A percentile compares a stretch with the other conserved stretches of the same genome.
Conservation (phyloP, 139 green algal species). For the Chlamydomonas sp. region DNA sequence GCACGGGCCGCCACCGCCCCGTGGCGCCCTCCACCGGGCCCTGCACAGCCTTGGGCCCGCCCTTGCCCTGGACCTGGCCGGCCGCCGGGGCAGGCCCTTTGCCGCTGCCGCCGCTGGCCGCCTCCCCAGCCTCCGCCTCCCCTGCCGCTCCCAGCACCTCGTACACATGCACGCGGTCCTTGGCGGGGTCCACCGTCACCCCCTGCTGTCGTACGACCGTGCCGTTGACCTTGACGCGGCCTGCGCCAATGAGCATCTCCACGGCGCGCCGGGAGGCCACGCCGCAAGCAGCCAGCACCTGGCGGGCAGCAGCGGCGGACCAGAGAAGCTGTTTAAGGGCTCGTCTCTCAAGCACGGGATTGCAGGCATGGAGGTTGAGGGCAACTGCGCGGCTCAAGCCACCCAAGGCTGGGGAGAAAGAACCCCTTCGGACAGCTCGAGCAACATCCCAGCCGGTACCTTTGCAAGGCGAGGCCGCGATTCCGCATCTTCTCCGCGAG, state of each 20-base stretch:
- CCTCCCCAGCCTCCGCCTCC: not conserved
- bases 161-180: constrained; percentile 65
- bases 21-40: not conserved
- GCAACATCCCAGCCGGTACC: no score
- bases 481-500: no score
- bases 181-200: constrained; percentile 41
- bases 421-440: no score
- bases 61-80: constrained; percentile 6
- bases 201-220: constrained; percentile 61
- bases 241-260: constrained; percentile 84
- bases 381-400: no score
- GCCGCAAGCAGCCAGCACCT: constrained; percentile 84
- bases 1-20: not conserved
- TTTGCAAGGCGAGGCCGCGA: no score
- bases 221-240: constrained; percentile 89
- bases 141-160: not conserved
- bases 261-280: constrained; percentile 85
- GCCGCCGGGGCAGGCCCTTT: not conserved
- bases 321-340: no score
- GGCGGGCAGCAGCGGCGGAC: not conserved
- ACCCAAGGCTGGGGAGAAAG: no score
- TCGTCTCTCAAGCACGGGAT: no score
- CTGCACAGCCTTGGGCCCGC: constrained; percentile 15
- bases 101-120: not conserved
- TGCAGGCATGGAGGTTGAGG: no score